Evolutionary conservation across 2,329 filamentous ascomycete genomes (phyloP).

Genomic region (Endocalyx cinctus): DNA sequence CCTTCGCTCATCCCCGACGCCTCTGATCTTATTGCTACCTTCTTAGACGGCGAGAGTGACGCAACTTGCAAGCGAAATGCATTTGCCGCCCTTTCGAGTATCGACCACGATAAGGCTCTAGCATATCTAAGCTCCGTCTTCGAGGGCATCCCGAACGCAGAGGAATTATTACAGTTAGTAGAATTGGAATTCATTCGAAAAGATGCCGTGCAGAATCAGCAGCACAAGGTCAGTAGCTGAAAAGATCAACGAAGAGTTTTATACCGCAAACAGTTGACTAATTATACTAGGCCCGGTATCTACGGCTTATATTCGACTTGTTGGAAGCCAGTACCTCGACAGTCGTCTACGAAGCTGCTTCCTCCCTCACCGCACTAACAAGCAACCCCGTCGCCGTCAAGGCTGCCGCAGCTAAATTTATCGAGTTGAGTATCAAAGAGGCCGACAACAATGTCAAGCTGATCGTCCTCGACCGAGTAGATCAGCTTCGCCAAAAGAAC

Average conservation of each 20-base stretch:
- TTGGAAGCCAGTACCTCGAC: conserved; percentile 90
- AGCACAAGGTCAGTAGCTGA: conserved; percentile 70
- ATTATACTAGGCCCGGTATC: conserved; percentile 67
- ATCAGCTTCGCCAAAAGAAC: conserved; percentile 80
- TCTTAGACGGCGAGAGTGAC: conserved; percentile 87
- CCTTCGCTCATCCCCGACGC: conserved; percentile 92
- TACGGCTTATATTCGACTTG: conserved; percentile 93
- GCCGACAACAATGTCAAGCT: conserved; percentile 99
- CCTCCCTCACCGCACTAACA: conserved; percentile 87
- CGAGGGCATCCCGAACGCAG: conserved; percentile 88
- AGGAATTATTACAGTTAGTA: conserved; percentile 87
- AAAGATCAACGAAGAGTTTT: not conserved
- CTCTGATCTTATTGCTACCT: conserved; percentile 82
- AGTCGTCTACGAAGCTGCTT: conserved; percentile 95
- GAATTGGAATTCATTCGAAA: conserved; percentile 97
- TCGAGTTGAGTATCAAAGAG: conserved; percentile 95
- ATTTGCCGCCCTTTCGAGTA: conserved; percentile 83
- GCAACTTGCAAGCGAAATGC: conserved; percentile 97
- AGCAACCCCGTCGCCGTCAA: conserved; percentile 97
- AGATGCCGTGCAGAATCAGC: conserved; percentile 88
- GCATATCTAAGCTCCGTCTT: conserved; percentile 85
- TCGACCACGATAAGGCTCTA: conserved; percentile 89
- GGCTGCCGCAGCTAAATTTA: conserved; percentile 91
- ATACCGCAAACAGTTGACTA: conserved; percentile 19
- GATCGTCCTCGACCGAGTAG: conserved; percentile 91